Evolutionary conservation across 108 stramenopile species (phyloP), one percentile per base, ranked within the genome.

Genomic region (Discostella pseudostelligera): DNA sequence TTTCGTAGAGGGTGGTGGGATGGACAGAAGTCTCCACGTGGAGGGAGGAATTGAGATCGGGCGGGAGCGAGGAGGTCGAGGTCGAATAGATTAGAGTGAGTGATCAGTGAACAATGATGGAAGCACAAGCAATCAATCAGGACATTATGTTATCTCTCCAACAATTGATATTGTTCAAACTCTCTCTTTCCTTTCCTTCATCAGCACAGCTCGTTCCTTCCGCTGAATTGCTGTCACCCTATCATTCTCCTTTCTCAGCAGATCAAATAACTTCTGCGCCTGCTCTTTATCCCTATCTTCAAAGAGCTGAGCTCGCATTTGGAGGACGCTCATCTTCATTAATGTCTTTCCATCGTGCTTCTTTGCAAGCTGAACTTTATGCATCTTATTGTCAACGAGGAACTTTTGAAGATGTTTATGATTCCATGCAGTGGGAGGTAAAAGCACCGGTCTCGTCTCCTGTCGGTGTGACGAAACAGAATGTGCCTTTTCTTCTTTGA

Each of bases 321-420:
- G 56, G 2, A 59, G 40, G 40, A 67, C 39, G 56, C 62, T 69
- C 72, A 75, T 65, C 47, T 65, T 75, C 80, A 81, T 81, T 32
- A 81, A 35, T 12, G 61, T 43, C 39, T 72, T 76, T 24, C 80
- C 80, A 57, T 77, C 66, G 21, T 59, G 50, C 29, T 72, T 76
- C 19, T 59, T 21, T 14, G 66, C 24, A 5, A 71, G 60, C 32
- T 72, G 43, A 12, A 72, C 72, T 28, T 24, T 40, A 24, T 58
- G 32, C 57, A 69, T 62, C 39, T 73, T 68, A 46, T 82, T 72
- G 14, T 59, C 44, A 43, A 42, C 47, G n/a, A 82, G 65, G 35
- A 66, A 73, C 39, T 53, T 45, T 25, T 63, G 48, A 19, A 82
- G 58, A n/a, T 70, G 62, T 48, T 58, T 49, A 29, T 82, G 51